Evolutionary conservation across 2,329 filamentous ascomycete genomes (phyloP), one percentile per base, ranked within the genome.

Genomic region (Trematosphaeria pertusa): DNA sequence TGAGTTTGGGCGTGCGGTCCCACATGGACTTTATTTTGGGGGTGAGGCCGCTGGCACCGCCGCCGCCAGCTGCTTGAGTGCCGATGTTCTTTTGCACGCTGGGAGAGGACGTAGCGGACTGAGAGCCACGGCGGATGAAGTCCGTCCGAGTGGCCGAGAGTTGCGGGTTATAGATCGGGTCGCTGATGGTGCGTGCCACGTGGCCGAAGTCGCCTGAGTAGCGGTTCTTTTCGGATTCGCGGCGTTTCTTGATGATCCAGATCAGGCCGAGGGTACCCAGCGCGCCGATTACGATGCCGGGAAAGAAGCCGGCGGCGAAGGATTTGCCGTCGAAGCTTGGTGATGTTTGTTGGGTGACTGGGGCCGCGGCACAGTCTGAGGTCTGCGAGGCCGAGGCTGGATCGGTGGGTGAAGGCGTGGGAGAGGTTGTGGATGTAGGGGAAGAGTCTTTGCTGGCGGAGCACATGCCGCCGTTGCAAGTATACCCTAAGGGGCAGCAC

Each of bases 401-500:
- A 10, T 56, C 45, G 6, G 67, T 69, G 8, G 64, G 34, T 7
- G 67, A 64, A 3, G 64, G 52, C 4, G 66, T 59, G 12, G 61
- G 43, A 5, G 51, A 50, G 10, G 61, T 37, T n/a, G 56, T 45
- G 18, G 62, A 65, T 6, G 56, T 54, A 5, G 62, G 41, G 1
- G 65, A 48, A 7, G 49, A 81, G 59, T 87, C 78, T 12, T 72
- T 52, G 51, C 84, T 69, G 57, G 73, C 75, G 9, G 75, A 65
- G 59, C 87, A 91, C 38, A 70, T 67, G 32, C 73, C 73, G 41
- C 64, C 65, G 26, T 79, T 70, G 72, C 88, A 92, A 1, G 75
- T 73, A 71, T 87, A 91, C 2, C 88, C 88, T 68, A 86, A 86
- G 0, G 88, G 88, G 64, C 88, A 92, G 71, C 88, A 92, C 43